A percentile compares a stretch with the other conserved stretches of the same genome.
phyloP scores from a whole-genome alignment of 2,329 filamentous ascomycete species.

The Talaromyces funiculosus region DNA sequence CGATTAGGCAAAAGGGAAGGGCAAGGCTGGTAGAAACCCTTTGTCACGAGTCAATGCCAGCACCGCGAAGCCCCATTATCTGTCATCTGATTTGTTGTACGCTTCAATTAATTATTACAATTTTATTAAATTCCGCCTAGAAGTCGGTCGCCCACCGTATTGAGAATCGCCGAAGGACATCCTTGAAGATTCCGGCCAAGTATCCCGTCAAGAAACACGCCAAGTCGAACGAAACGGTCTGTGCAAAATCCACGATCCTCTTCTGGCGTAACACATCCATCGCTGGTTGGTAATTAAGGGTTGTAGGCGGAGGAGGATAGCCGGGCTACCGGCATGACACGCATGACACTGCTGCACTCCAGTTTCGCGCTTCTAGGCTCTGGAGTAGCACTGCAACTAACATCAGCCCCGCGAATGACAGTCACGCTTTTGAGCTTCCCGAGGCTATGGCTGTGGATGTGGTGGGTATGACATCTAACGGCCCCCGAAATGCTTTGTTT shows the following conservation, averaged over 20 bases:
- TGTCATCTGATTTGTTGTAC: not conserved
- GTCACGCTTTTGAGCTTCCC: not conserved
- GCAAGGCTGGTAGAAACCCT: not conserved
- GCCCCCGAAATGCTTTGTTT: not conserved
- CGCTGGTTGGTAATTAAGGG: not conserved
- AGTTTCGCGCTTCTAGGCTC: not conserved
- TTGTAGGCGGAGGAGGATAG: not conserved
- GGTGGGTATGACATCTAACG: slow-evolving; percentile 2
- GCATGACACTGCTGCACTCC: not conserved
- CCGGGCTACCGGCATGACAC: not conserved
- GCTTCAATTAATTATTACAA: not conserved
- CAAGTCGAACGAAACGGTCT: not conserved
- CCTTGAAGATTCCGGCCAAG: not conserved
- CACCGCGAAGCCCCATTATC: not conserved
- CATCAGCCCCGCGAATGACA: not conserved
- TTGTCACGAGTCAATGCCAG: not conserved
- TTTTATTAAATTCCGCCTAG: not conserved
- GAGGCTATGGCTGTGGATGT: not conserved
- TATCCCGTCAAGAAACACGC: not conserved
- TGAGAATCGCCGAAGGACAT: not conserved
- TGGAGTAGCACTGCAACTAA: not conserved
- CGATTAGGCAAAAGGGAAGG: not conserved
- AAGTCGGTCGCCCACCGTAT: not conserved
- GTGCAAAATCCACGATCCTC: not conserved
- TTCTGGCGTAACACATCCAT: not conserved